Percentiles rank a stretch among this genome's conserved stretches.
Conservation (phyloP, 1,139 yeast genomes). For the Pneumocystis canis region DNA sequence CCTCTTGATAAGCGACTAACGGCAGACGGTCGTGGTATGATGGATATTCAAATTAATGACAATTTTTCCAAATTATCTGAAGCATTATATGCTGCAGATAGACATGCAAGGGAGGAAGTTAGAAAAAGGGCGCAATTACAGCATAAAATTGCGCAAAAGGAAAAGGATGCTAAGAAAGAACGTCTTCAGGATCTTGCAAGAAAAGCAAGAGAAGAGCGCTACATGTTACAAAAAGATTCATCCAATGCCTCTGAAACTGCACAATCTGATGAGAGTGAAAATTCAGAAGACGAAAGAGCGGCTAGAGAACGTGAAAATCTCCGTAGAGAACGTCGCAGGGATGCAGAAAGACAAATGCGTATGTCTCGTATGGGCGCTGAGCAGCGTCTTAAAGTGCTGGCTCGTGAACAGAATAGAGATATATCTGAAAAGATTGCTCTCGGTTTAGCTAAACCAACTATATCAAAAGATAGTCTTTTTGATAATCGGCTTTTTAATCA, state of each 20-base stretch:
- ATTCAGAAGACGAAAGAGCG: conserved; percentile 13
- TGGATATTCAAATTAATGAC: conserved; percentile 36
- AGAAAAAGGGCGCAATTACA: conserved; percentile 43
- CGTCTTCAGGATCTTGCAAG: conserved; percentile 45
- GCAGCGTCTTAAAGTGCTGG: conserved; percentile 30
- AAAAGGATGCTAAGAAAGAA: conserved; percentile 45
- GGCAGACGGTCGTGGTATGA: conserved; percentile 36
- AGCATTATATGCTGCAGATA: conserved; percentile 66
- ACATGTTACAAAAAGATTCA: conserved; percentile 3
- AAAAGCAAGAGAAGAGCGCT: conserved; percentile 34
- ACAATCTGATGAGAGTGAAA: conserved; percentile 9
- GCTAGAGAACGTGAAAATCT: conserved; percentile 29
- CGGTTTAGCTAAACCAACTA: conserved; percentile 34
- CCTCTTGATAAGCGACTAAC: conserved; percentile 64
- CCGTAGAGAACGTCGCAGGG: conserved; percentile 32
- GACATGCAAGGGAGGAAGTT: conserved; percentile 57
- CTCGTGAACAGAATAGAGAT: conserved; percentile 36
- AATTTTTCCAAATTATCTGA: conserved; percentile 50
- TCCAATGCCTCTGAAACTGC: not conserved
- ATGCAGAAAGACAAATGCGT: conserved; percentile 34
- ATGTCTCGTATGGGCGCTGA: conserved; percentile 34
- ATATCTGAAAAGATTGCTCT: conserved; percentile 41
- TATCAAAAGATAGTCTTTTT: conserved; percentile 32
- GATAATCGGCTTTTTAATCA: conserved; percentile 42
- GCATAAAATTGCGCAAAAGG: conserved; percentile 40